These are phyloP conservation scores for Hericium coralloides DNA, from an alignment of 768 basidiomycete genomes.

Conservation along the genomic window DNA sequence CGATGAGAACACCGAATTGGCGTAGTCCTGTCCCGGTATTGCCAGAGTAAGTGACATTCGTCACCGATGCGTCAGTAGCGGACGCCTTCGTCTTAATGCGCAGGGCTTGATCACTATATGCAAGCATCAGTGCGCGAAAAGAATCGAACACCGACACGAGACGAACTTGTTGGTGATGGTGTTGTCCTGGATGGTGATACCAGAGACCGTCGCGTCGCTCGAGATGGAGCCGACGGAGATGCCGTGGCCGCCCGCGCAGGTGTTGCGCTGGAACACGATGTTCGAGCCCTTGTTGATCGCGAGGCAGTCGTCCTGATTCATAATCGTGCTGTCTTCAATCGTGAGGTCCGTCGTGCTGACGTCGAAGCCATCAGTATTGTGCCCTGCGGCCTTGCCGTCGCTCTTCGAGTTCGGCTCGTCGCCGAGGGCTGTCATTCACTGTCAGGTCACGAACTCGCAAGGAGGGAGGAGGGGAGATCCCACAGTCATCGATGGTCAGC, in stretches of 20 bases:
- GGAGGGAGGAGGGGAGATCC: not conserved
- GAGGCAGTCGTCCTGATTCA: conserved; percentile 47
- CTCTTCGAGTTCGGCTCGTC: conserved; percentile 43
- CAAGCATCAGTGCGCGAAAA: not conserved
- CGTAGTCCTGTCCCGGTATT: conserved; percentile 44
- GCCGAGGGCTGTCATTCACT: conserved; percentile 34
- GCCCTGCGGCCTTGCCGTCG: conserved; percentile 39
- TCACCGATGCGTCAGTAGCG: conserved; percentile 39
- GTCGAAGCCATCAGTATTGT: conserved; percentile 26
- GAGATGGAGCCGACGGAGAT: conserved; percentile 46
- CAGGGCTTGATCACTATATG: conserved; percentile 40
- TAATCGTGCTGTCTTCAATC: conserved; percentile 19
- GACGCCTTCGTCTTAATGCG: conserved; percentile 49
- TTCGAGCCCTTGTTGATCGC: conserved; percentile 36
- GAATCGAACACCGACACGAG: not conserved
- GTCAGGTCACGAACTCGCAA: not conserved
- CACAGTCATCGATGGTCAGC: conserved; percentile 49
- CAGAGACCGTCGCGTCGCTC: conserved; percentile 36
- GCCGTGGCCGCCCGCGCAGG: conserved; percentile 54
- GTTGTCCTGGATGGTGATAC: conserved; percentile 41
- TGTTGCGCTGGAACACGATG: conserved; percentile 34
- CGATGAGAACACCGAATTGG: conserved; percentile 49
- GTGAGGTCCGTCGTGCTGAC: conserved; percentile 18
- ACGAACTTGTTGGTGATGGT: conserved; percentile 44
- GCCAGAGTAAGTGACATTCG: conserved; percentile 40